Evolutionary conservation across 768 basidiomycete species (phyloP), one percentile per base, ranked within the genome.

Genomic region (Hypholoma fasciculare): DNA sequence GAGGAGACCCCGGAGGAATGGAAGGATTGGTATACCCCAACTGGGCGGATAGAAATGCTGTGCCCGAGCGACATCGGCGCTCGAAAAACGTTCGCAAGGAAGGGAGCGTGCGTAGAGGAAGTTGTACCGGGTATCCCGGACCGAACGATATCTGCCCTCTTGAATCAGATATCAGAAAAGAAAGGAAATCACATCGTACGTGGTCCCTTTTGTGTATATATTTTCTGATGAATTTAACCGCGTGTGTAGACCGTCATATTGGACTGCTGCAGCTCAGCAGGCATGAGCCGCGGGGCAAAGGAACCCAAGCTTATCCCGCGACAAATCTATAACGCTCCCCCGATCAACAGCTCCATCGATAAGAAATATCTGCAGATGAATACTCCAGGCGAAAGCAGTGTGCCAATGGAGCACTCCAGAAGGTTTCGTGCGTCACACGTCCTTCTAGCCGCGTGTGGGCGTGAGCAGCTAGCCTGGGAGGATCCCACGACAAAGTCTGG

Each of bases 121-220:
- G 54, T 62, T 14, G 60, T 73, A 7, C 40, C 62, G 2, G 76
- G 74, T 0, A 79, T 82, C 50, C 78, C 78, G 3, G 80, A 82
- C 65, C 72, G 76, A 30, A 78, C 78, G 3, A 67, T 82, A 1
- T 72, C 71, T 13, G 62, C 63, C 0, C 61, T 77, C 56, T 62
- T 82, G 14, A 71, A 73, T 50, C 67, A 69, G 14, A 61, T 82
- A 0, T 73, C 80, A 11, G 67, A 64, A 26, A 52, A 42, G 19
- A 76, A 73, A 54, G 80, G 80, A 7, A 71, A 77, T 61, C 81
- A 80, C 55, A 78, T 80, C 17, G 79, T 77, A 43, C 37, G 78
- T 49, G 1, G 7, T 19, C 40, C 26, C 26, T 48, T 38, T 36
- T 3, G 19, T 38, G 42, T 42, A 14, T 47, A 9, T 2, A 3